Percentiles rank a stretch among this genome's conserved stretches.
Evolutionary conservation across 2,329 filamentous ascomycete species (phyloP).

Genomic region (Amauroascus verrucosus): DNA sequence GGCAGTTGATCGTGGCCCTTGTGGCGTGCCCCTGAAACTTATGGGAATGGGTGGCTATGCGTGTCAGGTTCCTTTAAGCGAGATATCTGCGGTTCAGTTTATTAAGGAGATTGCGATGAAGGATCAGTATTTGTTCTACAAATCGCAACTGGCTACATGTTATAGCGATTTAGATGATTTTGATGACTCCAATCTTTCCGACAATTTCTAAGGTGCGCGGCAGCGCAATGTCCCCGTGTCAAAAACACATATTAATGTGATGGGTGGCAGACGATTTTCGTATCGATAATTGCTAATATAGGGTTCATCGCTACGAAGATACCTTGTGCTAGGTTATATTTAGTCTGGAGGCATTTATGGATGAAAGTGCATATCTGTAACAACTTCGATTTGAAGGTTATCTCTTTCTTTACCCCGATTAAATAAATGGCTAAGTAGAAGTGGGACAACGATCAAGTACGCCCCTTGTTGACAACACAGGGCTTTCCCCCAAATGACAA

Average conservation of each 20-base stretch:
- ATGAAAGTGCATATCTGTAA: neutral
- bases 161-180: neutral
- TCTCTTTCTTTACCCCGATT: slow-evolving; percentile 1
- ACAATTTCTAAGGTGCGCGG: neutral
- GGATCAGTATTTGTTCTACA: slow-evolving; percentile 5
- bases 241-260: too few species aligned
- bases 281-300: too few species aligned
- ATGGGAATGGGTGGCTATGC: neutral
- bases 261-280: too few species aligned
- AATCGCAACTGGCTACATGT: neutral
- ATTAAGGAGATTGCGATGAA: neutral
- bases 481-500: slow-evolving; percentile 74
- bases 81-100: neutral
- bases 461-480: slow-evolving; percentile 71
- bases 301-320: too few species aligned
- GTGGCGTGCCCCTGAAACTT: neutral
- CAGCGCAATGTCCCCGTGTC: too few species aligned
- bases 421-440: slow-evolving; percentile 3
- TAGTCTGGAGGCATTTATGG: too few species aligned
- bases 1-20: slow-evolving; percentile 10
- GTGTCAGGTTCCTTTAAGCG: neutral
- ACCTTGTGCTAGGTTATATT: too few species aligned
- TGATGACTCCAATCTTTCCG: neutral
- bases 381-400: slow-evolving; percentile 4
- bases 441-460: slow-evolving; percentile 73